Evolutionary conservation across 192 early-diverging fungal genomes (phyloP), one percentile per base, ranked within the genome.

Genomic region (Coemansia sp.): DNA sequence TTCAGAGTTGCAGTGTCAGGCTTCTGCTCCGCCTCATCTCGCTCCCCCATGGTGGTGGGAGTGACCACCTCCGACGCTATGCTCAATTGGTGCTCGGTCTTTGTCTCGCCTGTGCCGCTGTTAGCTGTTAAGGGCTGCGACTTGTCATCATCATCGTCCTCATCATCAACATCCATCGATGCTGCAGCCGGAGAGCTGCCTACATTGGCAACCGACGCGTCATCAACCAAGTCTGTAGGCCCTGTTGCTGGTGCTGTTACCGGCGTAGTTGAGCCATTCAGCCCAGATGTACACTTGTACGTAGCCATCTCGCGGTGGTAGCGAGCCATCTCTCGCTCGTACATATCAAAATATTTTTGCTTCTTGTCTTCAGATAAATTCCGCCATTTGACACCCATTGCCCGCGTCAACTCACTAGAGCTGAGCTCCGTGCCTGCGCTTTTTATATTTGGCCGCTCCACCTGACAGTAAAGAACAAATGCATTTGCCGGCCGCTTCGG

Each of bases 401-500:
- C 67, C 66, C 66, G 56, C 11, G 83, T 84, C 54, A 84, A 67
- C 39, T 84, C 83, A 30, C 72, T 64, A 14, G 67, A 76, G 32
- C 51, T 81, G 30, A 78, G 61, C 54, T 75, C 75, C 0, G 65
- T 72, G 51, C 72, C 61, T 0, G 64, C 63, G 50, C 69, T 77
- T 57, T 80, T 80, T 54, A 81, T 72, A 29, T 66, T 70, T 11
- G 78, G 73, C 17, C 78, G 72, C 68, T 78, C 78, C 32, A 67
- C 70, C 68, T 84, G 78, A 54, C 83, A 80, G 61, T 76, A 84
- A 21, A 80, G 61, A 20, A 84, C 78, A 65, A 80, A 84, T 0
- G 83, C 83, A 33, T 84, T 84, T 7, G 78, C 78, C 11, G 83
- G 83, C 10, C 78, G 74, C 57, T 72, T 74, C 8, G 83, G 83